These are phyloP conservation scores for Colletotrichum phormii DNA, from an alignment of 2,329 filamentous ascomycete species.

Conservation along the genomic window DNA sequence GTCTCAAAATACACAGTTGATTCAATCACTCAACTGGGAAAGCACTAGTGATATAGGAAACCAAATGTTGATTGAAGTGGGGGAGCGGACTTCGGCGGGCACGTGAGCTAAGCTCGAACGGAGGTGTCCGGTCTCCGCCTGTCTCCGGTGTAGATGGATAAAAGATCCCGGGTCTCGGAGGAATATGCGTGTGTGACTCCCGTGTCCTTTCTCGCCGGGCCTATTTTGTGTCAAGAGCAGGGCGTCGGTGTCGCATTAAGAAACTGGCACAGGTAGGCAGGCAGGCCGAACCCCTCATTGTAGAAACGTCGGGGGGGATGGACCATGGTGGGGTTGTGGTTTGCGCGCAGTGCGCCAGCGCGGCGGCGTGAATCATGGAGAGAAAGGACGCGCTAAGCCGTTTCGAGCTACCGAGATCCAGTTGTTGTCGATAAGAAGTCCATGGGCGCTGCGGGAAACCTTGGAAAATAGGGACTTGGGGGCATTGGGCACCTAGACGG, in stretches of 20 bases:
- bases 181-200: neutral
- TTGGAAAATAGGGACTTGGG: neutral
- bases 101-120: slow-evolving; percentile 29
- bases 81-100: slow-evolving; percentile 25
- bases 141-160: neutral
- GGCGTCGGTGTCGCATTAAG: slow-evolving; percentile 12
- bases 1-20: neutral
- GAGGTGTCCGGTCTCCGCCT: slow-evolving; percentile 20
- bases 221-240: neutral
- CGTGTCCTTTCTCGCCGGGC: neutral
- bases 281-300: slow-evolving; percentile 25
- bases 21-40: neutral
- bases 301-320: neutral
- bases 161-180: neutral
- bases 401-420: neutral
- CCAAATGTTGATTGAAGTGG: slow-evolving; percentile 12
- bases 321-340: slow-evolving; percentile 25
- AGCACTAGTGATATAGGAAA: slow-evolving; percentile 3
- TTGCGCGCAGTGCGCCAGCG: no score
- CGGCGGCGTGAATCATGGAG: slow-evolving; percentile 2
- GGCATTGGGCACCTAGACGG: neutral
- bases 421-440: slow-evolving; percentile 4
- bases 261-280: neutral
- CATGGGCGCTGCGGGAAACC: neutral
- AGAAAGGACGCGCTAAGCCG: slow-evolving; percentile 18